Base-by-base conservation (phyloP, 805 yeast genomes). In the Kockiozyma suomiensis region DNA sequence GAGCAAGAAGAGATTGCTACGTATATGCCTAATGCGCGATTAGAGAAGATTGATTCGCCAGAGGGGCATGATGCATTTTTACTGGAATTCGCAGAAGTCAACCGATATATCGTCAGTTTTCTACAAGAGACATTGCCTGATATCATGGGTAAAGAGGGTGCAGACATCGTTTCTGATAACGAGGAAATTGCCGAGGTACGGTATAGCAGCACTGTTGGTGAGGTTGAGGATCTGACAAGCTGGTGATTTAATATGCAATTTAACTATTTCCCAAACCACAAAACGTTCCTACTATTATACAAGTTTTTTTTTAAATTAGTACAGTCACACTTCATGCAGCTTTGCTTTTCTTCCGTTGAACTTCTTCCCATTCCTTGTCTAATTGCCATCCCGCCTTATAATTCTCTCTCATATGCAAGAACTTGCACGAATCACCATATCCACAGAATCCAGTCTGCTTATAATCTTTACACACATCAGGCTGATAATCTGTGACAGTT, bases 51-150 rank as follows among this genome's bases (percentile, higher is more conserved):
- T 45, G 83, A 88, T 64, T 91, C 97, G 0, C 94, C 93, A 12
- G 99, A 94, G 69, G 99, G 99, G 17, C 99, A 94, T 71, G 99
- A 94, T 76, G 99, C 98, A 1, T 94, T 94, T 71, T 76, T 94
- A 61, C 78, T 94, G 50, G 99, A 94, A 73, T 94, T 94, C 73
- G 86, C 84, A 51, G 83, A 85, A 53, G 90, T 94, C 58, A 89
- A 94, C 72, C 78, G 81, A 38, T 78, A 86, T 65, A 84, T 96
- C 54, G 74, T 82, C 46, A 82, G 82, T 2, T 94, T 93, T 73
- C 79, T 93, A 69, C 75, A 74, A 25, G 73, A 76, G 42, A 78
- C 85, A 57, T 75, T 86, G 56, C 80, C 85, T 1, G 88, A 85
- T 30, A 78, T 86, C 61, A 85, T 84, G 79, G 77, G 73, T 10